These are phyloP conservation scores for Ceratocystis smalleyi DNA, from an alignment of 2,329 filamentous ascomycete species.

Conservation along the genomic window DNA sequence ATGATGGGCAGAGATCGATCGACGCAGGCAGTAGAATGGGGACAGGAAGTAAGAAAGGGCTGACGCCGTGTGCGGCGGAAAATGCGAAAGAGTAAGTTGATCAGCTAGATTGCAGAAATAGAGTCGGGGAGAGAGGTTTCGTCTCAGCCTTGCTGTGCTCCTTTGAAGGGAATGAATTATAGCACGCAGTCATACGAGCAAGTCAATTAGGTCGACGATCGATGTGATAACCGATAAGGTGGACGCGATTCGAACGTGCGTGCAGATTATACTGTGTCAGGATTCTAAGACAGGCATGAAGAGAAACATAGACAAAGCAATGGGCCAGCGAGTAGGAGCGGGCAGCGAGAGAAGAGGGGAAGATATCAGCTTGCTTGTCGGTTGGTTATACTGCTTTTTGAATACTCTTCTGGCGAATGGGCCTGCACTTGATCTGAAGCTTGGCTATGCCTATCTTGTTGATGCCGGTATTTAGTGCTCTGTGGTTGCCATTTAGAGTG, in stretches of 20 bases:
- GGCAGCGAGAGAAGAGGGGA: not conserved
- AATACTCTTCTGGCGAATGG: not conserved
- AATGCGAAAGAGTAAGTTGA: not conserved
- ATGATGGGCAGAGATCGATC: not conserved
- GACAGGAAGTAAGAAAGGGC: not conserved
- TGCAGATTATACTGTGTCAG: not conserved
- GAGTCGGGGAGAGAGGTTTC: too few relatives aligned
- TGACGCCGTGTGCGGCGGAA: not conserved
- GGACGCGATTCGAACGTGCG: not conserved
- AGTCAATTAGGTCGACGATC: too few relatives aligned
- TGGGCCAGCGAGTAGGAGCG: not conserved
- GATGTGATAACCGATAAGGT: not conserved
- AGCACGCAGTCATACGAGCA: too few relatives aligned
- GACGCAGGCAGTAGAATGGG: not conserved
- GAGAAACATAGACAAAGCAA: not conserved
- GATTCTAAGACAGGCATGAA: not conserved
- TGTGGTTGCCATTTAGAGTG: not conserved
- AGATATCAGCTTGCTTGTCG: not conserved
- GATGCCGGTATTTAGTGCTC: not conserved
- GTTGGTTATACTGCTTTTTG: not conserved
- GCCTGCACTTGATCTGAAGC: not conserved
- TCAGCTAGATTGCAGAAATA: too few relatives aligned
- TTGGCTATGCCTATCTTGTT: too few relatives aligned
- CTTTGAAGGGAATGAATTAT: too few relatives aligned
- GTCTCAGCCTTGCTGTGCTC: too few relatives aligned